Conservation (phyloP, 2,329 filamentous ascomycete species). For the Colletotrichum euphorbiae region DNA sequence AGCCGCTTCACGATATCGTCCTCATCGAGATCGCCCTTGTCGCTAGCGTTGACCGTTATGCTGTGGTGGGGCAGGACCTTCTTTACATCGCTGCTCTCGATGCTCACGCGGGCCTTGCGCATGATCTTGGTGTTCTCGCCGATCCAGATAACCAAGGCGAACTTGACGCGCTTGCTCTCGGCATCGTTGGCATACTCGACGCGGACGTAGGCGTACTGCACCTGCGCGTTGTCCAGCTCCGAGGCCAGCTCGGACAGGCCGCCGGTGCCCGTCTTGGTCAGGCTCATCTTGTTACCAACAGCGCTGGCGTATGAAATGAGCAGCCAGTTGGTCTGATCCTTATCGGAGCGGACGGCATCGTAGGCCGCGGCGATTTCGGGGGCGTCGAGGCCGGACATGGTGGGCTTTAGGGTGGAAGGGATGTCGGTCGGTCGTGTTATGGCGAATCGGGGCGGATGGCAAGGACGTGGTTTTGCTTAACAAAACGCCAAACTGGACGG, state of each 20-base stretch:
- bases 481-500: slow-evolving; percentile 6
- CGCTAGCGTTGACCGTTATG: slow-evolving; percentile 71
- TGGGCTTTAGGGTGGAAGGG: slow-evolving; percentile 17
- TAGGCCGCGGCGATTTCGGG: slow-evolving; percentile 73
- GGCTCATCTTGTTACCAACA: slow-evolving; percentile 66
- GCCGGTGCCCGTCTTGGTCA: slow-evolving; percentile 69
- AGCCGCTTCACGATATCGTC: slow-evolving; percentile 70
- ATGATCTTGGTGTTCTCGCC: slow-evolving; percentile 74
- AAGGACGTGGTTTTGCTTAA: not conserved
- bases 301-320: slow-evolving; percentile 70
- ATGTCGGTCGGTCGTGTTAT: slow-evolving; percentile 11
- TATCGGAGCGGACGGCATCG: slow-evolving; percentile 75
- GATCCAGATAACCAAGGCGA: slow-evolving; percentile 76
- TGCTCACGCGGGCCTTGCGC: slow-evolving; percentile 76
- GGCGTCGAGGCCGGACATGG: slow-evolving; percentile 67
- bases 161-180: slow-evolving; percentile 76
- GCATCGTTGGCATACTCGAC: slow-evolving; percentile 79
- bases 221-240: slow-evolving; percentile 68
- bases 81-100: slow-evolving; percentile 76
- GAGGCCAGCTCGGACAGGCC: slow-evolving; percentile 69
- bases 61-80: slow-evolving; percentile 72
- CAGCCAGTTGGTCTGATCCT: slow-evolving; percentile 74
- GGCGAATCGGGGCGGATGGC: not conserved
- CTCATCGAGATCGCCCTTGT: slow-evolving; percentile 70
- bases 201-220: slow-evolving; percentile 74